phyloP scores from a whole-genome alignment of 768 basidiomycete species.

The Obba rivulosa region DNA sequence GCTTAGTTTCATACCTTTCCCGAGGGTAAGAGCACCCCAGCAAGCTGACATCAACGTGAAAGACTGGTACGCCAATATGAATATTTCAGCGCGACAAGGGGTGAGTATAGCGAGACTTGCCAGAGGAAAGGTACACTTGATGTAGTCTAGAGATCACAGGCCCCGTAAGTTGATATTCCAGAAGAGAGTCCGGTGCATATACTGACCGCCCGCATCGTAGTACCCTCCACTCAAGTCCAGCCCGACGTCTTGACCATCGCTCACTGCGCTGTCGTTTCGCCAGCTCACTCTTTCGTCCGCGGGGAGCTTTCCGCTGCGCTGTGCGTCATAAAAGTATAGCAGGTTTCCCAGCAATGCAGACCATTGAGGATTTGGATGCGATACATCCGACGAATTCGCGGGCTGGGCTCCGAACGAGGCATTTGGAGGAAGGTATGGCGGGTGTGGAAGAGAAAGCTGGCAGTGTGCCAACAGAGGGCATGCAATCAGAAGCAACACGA shows the following conservation, averaged over 20 bases:
- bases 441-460: conserved; percentile 60
- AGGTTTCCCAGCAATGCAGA: conserved; percentile 72
- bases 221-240: conserved; percentile 84
- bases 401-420: conserved; percentile 45
- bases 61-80: conserved; percentile 37
- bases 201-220: conserved; percentile 86
- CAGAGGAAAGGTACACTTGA: conserved; percentile 84
- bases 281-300: conserved; percentile 70
- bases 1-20: conserved; percentile 46
- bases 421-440: conserved; percentile 60
- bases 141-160: conserved; percentile 74
- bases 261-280: conserved; percentile 76
- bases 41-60: conserved; percentile 81
- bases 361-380: conserved; percentile 68
- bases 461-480: conserved; percentile 14
- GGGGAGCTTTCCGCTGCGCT: conserved; percentile 74
- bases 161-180: neutral
- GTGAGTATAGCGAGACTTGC: conserved; percentile 33
- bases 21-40: conserved; percentile 86
- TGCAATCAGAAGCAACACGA: neutral
- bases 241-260: conserved; percentile 71
- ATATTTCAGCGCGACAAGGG: neutral
- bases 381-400: conserved; percentile 18
- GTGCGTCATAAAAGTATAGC: conserved; percentile 89
- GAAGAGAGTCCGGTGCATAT: neutral